Conservation (phyloP, 768 basidiomycete genomes). For the Asterophora lycoperdoides region DNA sequence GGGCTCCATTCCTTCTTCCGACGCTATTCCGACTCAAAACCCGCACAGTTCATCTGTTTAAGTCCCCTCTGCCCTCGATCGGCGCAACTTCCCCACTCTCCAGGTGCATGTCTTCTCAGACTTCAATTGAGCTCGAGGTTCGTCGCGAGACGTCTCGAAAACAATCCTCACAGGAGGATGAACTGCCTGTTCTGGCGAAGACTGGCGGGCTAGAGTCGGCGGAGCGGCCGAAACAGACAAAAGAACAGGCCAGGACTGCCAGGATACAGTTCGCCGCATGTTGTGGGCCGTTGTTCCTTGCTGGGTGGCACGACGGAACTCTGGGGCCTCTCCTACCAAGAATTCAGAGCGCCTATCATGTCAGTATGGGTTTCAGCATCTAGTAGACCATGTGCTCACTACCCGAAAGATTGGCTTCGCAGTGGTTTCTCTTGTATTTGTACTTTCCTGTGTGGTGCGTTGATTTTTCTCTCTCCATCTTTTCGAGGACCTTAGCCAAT, state of each 20-base stretch:
- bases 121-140: slow-evolving; percentile 6
- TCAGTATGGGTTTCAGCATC: slow-evolving; percentile 31
- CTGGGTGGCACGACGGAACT: slow-evolving; percentile 77
- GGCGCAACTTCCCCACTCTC: neutral
- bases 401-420: slow-evolving; percentile 41
- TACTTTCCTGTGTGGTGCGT: slow-evolving; percentile 32
- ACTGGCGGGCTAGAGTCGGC: neutral
- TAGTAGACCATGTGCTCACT: neutral
- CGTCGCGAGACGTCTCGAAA: slow-evolving; percentile 10
- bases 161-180: slow-evolving; percentile 9
- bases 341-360: slow-evolving; percentile 55
- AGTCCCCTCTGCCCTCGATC: neutral
- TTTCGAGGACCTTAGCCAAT: neutral
- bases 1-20: too few species aligned
- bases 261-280: slow-evolving; percentile 49
- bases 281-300: slow-evolving; percentile 55
- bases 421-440: slow-evolving; percentile 41
- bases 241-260: slow-evolving; percentile 20
- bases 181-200: neutral
- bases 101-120: slow-evolving; percentile 2
- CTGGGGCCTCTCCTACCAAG: slow-evolving; percentile 72
- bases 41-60: too few species aligned
- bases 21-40: neutral
- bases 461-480: slow-evolving; percentile 11
- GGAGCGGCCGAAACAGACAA: slow-evolving; percentile 12